Evolutionary conservation across 208 protist species (phyloP), one percentile per base, ranked within the genome.

Genomic region (Crithidia expoeki): DNA sequence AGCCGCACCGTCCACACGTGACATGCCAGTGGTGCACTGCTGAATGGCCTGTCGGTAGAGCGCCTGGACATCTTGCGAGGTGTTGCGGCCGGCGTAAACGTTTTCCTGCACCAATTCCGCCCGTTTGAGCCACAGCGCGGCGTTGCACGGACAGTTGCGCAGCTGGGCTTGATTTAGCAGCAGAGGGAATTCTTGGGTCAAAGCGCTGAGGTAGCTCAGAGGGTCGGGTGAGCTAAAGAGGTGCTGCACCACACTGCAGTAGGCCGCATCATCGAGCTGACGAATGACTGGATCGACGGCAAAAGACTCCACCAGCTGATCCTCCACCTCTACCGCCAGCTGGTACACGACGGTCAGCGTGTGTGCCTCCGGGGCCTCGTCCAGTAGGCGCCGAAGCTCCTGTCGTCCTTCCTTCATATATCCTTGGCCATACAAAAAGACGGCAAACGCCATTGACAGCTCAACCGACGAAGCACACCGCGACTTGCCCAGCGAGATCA

Each of bases 381-480:
- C 74, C 33, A 94, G 59, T 47, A 93, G 50, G 9, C 56, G 53
- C 10, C 74, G 76, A 23, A 96, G 53, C 23, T 70, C 72, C 21
- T 63, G 55, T 16, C 90, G 79, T 0, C 84, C 86, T 56, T 75
- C 78, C 21, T 19, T 11, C 49, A 92, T 81, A 40, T 79, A 55
- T 16, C 90, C 90, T 53, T 96, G 90, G 27, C 84, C 80, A 33
- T 85, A 81, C 32, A 94, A 67, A 70, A 93, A 96, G 6, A 91
- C 51, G 2, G 76, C 80, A 62, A 85, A 85, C 16, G 88, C 76
- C 44, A 83, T 62, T 0, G 51, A 63, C 32, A 95, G 73, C 50
- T 86, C 78, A 1, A 77, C 55, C 11, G 81, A 72, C 33, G 90
- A 93, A 16, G 85, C 81, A 56, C 78, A 86, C 32, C 86, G 73